These are phyloP conservation scores for Rhododendron williamsianum DNA, from an alignment of 148 eudicot species.

Conservation along the genomic window DNA sequence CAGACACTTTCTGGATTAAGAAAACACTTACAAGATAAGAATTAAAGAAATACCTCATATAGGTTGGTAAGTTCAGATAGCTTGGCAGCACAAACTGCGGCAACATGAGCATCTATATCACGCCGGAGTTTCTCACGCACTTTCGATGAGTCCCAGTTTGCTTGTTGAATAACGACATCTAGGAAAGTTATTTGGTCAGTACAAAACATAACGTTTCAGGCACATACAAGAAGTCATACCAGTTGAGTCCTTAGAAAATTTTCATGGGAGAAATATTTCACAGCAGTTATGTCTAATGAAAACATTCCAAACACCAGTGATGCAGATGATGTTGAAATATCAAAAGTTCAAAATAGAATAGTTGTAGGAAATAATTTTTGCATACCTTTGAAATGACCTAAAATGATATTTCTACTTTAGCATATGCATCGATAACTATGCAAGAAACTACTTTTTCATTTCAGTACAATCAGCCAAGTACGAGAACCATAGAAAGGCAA, in stretches of 20 bases:
- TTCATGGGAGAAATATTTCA: not conserved
- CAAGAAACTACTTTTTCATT: not conserved
- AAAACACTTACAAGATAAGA: not conserved
- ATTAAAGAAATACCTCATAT: slow-evolving; percentile 60
- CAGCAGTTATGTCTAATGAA: not conserved
- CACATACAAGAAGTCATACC: not conserved
- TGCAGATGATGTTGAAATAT: not conserved
- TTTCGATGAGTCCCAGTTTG: slow-evolving; percentile 83
- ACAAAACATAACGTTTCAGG: not conserved
- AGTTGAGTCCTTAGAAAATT: not conserved
- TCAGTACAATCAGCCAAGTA: not conserved
- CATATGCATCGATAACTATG: not conserved
- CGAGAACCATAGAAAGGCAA: not conserved
- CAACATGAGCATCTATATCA: slow-evolving; percentile 80
- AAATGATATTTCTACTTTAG: not conserved
- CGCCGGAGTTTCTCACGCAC: slow-evolving; percentile 70
- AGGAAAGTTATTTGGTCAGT: slow-evolving; percentile 9
- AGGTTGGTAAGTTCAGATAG: slow-evolving; percentile 73
- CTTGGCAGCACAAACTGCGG: slow-evolving; percentile 70
- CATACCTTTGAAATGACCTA: not conserved
- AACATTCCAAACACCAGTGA: not conserved
- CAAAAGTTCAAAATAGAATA: not conserved
- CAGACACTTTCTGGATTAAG: not conserved
- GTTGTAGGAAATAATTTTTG: not conserved
- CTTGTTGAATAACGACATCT: slow-evolving; percentile 73